Evolutionary conservation across 2,329 filamentous ascomycete genomes (phyloP).

Genomic region (Pseudonectria buxi): DNA sequence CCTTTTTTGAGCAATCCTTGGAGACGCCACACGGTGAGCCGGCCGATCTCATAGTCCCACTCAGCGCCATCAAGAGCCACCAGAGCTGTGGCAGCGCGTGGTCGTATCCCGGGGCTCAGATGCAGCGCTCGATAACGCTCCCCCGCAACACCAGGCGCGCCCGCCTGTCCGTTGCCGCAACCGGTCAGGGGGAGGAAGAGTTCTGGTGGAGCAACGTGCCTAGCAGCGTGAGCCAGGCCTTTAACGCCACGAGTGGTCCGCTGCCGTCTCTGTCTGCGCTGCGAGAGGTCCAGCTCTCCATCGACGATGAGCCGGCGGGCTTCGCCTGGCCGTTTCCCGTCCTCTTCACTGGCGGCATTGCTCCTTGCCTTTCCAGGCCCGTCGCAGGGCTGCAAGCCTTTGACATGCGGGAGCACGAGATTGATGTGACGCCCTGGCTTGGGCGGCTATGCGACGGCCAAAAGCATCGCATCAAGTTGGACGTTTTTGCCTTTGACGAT

Average conservation of each 20-base stretch:
- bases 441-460: constrained; percentile 60
- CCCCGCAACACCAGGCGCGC: constrained; percentile 62
- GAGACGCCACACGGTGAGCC: constrained; percentile 19
- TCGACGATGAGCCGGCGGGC: constrained; percentile 67
- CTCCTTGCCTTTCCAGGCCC: constrained; percentile 69
- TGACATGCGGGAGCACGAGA: constrained; percentile 71
- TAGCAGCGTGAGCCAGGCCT: constrained; percentile 52
- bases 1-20: constrained; percentile 51
- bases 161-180: constrained; percentile 69
- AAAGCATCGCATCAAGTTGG: constrained; percentile 61
- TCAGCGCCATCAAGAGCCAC: constrained; percentile 64
- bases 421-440: constrained; percentile 74
- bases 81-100: constrained; percentile 42
- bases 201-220: constrained; percentile 82
- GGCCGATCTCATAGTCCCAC: constrained; percentile 48
- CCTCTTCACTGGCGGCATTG: constrained; percentile 75
- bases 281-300: constrained; percentile 68
- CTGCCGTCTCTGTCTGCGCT: constrained; percentile 66
- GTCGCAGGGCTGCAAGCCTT: constrained; percentile 74
- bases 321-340: constrained; percentile 77
- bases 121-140: constrained; percentile 26
- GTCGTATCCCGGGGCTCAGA: no score
- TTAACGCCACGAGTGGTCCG: constrained; percentile 47
- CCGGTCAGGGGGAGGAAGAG: constrained; percentile 69
- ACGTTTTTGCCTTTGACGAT: constrained; percentile 59